Evolutionary conservation across 805 yeast genomes (phyloP).

Genomic region (Tetrapisispora pingtungensis): DNA sequence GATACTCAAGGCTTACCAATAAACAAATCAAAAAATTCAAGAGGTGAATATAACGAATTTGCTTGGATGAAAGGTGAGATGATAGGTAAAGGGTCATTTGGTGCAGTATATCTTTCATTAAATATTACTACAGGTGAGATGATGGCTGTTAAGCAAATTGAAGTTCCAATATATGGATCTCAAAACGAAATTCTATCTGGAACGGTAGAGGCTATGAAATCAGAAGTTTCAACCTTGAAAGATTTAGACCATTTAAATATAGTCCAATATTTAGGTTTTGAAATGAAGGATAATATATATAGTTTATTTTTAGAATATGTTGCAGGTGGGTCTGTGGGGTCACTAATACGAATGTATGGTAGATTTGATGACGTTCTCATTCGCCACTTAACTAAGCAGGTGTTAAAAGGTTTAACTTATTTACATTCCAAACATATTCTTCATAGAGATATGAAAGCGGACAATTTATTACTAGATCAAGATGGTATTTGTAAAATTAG

Average conservation of each 20-base stretch:
- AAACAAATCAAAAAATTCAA: constrained; percentile 52
- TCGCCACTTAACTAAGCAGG: constrained; percentile 65
- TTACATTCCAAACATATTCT: constrained; percentile 86
- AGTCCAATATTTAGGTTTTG: constrained; percentile 94
- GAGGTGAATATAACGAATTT: constrained; percentile 70
- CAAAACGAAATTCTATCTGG: constrained; percentile 41
- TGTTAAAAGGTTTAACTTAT: constrained; percentile 76
- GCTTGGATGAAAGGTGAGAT: constrained; percentile 98
- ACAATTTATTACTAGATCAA: constrained; percentile 73
- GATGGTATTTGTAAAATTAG: constrained; percentile 94
- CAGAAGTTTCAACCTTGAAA: constrained; percentile 89
- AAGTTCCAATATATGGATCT: constrained; percentile 40
- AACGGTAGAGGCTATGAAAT: constrained; percentile 70
- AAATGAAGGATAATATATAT: constrained; percentile 59
- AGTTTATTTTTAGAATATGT: constrained; percentile 90
- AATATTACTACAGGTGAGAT: constrained; percentile 96
- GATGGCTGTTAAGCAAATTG: constrained; percentile 97
- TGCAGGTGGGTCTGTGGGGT: constrained; percentile 94
- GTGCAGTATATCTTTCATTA: constrained; percentile 82
- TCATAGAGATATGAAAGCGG: constrained; percentile 94
- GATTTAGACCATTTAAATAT: constrained; percentile 89
- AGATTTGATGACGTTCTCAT: constrained; percentile 72
- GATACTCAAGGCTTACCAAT: constrained; percentile 59
- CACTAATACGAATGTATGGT: constrained; percentile 73
- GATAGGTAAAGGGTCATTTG: constrained; percentile 94